Percentiles rank a stretch among this genome's conserved stretches.
Conservation (phyloP, 2,329 filamentous ascomycete species). For the Furcasterigmium furcatum region DNA sequence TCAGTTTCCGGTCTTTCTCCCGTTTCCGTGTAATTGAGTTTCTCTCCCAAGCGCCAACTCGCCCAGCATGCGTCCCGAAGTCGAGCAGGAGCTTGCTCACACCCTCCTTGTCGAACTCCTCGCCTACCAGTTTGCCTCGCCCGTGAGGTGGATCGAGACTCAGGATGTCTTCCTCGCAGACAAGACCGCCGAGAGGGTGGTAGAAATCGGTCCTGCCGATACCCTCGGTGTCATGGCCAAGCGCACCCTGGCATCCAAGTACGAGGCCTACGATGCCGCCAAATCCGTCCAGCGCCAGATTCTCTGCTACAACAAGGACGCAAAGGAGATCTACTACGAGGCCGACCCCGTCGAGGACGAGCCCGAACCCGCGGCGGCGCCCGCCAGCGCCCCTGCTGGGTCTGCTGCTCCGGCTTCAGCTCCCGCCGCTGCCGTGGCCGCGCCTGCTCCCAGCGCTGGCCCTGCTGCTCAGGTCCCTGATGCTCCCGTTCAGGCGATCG, state of each 20-base stretch:
- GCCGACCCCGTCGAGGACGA: constrained; percentile 94
- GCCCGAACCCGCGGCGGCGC: constrained; percentile 56
- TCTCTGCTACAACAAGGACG: constrained; percentile 98
- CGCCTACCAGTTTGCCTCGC: constrained; percentile 98
- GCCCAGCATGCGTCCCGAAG: constrained; percentile 86
- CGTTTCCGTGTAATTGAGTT: constrained; percentile 11
- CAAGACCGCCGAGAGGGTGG: constrained; percentile 93
- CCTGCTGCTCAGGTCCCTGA: constrained; percentile 86
- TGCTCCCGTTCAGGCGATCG: constrained; percentile 80
- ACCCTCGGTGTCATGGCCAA: constrained; percentile 97
- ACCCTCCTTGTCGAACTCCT: constrained; percentile 97
- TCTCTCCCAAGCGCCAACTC: constrained; percentile 11
- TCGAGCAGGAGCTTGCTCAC: constrained; percentile 98
- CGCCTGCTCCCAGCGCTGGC: constrained; percentile 69
- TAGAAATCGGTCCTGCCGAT: constrained; percentile 95
- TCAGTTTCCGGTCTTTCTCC: constrained; percentile 10
- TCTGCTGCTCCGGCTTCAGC: constrained; percentile 52
- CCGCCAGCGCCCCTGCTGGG: constrained; percentile 43
- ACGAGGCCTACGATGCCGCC: constrained; percentile 97
- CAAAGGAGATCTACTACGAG: constrained; percentile 99
- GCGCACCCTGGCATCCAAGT: constrained; percentile 92
- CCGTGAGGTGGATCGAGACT: constrained; percentile 99
- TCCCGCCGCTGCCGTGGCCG: constrained; percentile 51
- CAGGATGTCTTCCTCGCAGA: constrained; percentile 99
- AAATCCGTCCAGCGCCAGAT: constrained; percentile 96